A percentile compares a stretch with the other conserved stretches of the same genome.
These are phyloP conservation scores for Termitomyces sp. DNA, from an alignment of 768 basidiomycete species.

Conservation along the genomic window DNA sequence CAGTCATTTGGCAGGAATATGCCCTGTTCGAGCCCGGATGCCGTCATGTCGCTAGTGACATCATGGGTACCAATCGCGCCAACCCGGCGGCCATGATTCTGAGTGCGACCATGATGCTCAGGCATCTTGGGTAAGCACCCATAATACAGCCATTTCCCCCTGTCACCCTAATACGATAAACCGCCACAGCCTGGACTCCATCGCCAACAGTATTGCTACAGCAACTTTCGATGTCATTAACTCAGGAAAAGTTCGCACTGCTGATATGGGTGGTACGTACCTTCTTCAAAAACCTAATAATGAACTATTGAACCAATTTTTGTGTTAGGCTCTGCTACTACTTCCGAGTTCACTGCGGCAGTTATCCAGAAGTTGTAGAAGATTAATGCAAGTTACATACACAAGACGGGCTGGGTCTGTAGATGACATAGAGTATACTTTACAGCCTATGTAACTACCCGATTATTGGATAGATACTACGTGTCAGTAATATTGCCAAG, in stretches of 20 bases:
- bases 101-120: slow-evolving; percentile 95
- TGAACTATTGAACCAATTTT: slow-evolving; percentile 4
- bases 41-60: slow-evolving; percentile 90
- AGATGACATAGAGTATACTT: slow-evolving; percentile 15
- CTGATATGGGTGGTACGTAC: slow-evolving; percentile 88
- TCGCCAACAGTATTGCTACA: slow-evolving; percentile 90
- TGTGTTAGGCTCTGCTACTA: slow-evolving; percentile 71
- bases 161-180: slow-evolving; percentile 5
- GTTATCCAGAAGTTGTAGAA: slow-evolving; percentile 74
- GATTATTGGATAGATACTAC: slow-evolving; percentile 4
- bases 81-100: slow-evolving; percentile 98
- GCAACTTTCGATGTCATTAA: slow-evolving; percentile 93
- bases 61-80: slow-evolving; percentile 93
- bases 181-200: slow-evolving; percentile 69
- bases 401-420: slow-evolving; percentile 3
- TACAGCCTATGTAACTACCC: slow-evolving; percentile 13
- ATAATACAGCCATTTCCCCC: background rate
- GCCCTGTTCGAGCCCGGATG: slow-evolving; percentile 99
- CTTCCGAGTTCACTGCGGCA: slow-evolving; percentile 91
- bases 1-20: slow-evolving; percentile 59
- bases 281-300: background rate
- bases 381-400: background rate
- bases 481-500: background rate
- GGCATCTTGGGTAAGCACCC: slow-evolving; percentile 79
- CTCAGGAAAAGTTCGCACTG: slow-evolving; percentile 81